Evolutionary conservation across 208 protist genomes (phyloP).

Genomic region (Leishmania aethiopica): DNA sequence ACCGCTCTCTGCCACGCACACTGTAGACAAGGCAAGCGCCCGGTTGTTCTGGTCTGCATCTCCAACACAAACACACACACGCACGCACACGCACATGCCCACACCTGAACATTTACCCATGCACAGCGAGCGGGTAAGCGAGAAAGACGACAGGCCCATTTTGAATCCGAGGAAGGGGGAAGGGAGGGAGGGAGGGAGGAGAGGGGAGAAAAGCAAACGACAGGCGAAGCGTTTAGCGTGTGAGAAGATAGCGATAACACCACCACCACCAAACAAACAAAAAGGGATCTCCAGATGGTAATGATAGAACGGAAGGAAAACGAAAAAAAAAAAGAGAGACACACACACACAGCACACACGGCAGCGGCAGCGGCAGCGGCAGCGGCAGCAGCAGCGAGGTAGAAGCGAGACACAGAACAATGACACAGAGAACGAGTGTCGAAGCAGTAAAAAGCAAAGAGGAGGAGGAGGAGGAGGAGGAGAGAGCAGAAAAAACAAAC

Average conservation of each 20-base stretch:
- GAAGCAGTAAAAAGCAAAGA: neutral
- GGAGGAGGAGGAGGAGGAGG: neutral
- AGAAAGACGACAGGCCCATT: neutral
- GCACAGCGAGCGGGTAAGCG: neutral
- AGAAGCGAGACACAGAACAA: neutral
- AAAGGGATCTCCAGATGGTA: neutral
- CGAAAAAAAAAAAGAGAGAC: neutral
- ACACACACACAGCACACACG: neutral
- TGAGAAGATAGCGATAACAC: constrained; percentile 2
- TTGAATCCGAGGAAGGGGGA: neutral
- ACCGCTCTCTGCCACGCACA: neutral
- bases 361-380: too few species aligned
- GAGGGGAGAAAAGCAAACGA: neutral
- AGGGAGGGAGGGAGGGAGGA: neutral
- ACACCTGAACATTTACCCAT: neutral
- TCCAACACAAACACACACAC: neutral
- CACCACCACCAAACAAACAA: neutral
- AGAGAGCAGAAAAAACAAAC: neutral
- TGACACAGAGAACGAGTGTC: neutral
- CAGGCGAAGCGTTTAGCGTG: neutral
- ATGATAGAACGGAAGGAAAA: neutral
- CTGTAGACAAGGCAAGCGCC: too few species aligned
- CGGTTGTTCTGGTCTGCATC: neutral
- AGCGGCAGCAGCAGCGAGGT: neutral
- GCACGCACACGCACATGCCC: neutral